Percentiles rank a stretch among this genome's conserved stretches.
Evolutionary conservation across 495 filamentous ascomycete genomes (phyloP).

Genomic region (Venustampulla echinocandica): DNA sequence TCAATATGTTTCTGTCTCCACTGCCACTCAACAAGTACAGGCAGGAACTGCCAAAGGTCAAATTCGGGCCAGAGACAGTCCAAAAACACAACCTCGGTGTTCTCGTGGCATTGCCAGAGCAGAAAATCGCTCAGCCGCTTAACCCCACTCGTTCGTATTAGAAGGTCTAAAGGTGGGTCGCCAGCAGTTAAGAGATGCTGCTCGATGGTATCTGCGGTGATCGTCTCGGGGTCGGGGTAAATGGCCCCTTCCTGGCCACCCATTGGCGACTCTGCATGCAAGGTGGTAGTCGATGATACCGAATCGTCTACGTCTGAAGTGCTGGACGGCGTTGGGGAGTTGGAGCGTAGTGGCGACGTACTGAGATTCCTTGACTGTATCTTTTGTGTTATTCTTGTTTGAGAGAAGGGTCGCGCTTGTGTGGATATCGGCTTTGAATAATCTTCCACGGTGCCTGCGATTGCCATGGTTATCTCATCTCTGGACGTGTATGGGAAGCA

Average conservation of each 20-base stretch:
- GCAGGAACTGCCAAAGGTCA: constrained; percentile 87
- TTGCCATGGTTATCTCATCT: constrained; percentile 91
- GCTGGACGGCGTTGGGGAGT: constrained; percentile 21
- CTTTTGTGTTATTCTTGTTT: constrained; percentile 76
- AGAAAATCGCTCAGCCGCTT: constrained; percentile 92
- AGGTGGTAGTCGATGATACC: constrained; percentile 22
- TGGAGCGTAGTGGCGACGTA: constrained; percentile 17
- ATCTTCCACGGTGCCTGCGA: constrained; percentile 74
- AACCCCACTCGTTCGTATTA: constrained; percentile 86
- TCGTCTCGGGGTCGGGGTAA: constrained; percentile 69
- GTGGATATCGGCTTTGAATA: constrained; percentile 60
- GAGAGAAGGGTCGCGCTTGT: constrained; percentile 65
- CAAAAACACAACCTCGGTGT: constrained; percentile 86
- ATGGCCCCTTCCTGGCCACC: constrained; percentile 15
- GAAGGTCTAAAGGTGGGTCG: constrained; percentile 78
- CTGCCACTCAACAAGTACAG: constrained; percentile 89
- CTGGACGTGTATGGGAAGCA: constrained; percentile 96
- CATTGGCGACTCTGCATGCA: constrained; percentile 22
- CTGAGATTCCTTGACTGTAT: constrained; percentile 53
- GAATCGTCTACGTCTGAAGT: constrained; percentile 22
- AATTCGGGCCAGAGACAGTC: constrained; percentile 95
- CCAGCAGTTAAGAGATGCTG: constrained; percentile 76
- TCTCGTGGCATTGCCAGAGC: constrained; percentile 94
- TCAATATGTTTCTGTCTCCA: constrained; percentile 42
- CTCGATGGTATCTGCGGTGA: constrained; percentile 69